Conservation (phyloP, 108 stramenopile species). For the Poteriospumella lacustris region DNA sequence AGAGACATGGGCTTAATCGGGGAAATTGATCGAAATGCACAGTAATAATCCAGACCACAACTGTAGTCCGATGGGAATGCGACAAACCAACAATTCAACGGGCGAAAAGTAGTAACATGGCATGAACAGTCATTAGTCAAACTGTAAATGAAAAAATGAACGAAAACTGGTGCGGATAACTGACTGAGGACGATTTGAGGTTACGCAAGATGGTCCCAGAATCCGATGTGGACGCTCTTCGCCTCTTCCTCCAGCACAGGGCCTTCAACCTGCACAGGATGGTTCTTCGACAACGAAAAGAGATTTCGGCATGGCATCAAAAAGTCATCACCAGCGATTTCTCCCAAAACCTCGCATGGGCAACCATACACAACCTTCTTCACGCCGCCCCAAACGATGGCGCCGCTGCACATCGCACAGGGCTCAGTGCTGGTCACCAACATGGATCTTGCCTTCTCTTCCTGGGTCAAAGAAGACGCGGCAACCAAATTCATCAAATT, state of each 20-base stretch:
- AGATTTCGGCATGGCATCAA: not conserved
- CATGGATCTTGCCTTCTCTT: not conserved
- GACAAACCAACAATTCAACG: too few relatives aligned
- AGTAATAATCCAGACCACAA: too few relatives aligned
- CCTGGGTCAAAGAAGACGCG: not conserved
- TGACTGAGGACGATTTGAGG: too few relatives aligned
- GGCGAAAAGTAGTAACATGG: too few relatives aligned
- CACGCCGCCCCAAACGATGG: not conserved
- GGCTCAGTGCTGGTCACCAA: not conserved
- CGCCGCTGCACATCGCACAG: not conserved
- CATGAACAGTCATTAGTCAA: too few relatives aligned
- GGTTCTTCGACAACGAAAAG: not conserved
- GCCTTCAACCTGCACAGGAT: not conserved
- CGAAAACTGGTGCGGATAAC: too few relatives aligned
- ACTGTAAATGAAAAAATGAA: too few relatives aligned
- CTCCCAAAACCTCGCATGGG: not conserved
- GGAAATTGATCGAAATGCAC: too few relatives aligned
- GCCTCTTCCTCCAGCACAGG: not conserved
- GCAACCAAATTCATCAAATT: not conserved
- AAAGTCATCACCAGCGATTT: not conserved
- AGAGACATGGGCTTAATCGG: too few relatives aligned
- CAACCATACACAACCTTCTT: not conserved
- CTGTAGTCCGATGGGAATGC: too few relatives aligned
- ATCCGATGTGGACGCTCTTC: not conserved
- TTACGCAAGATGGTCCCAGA: too few relatives aligned